Base-by-base conservation (phyloP, 108 stramenopile genomes). In the Fragilariopsis cylindrus region DNA sequence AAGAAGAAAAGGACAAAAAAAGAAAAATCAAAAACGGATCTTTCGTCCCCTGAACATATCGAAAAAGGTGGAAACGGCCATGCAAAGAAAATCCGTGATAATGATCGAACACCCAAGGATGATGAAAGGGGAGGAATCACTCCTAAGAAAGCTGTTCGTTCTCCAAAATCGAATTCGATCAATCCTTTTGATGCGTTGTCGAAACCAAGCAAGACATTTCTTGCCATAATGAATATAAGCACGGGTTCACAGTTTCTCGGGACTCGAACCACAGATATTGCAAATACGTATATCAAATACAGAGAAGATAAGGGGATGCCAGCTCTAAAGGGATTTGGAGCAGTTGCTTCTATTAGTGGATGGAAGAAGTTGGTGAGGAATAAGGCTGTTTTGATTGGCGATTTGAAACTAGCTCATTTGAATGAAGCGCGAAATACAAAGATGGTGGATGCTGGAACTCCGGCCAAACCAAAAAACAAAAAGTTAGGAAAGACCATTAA, bases 321-420 rank as follows among this genome's bases (percentile, higher is more conserved):
- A n/a, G 72, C 48, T 9, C 52, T 87, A 43, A 87, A 84, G 49
- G 87, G 87, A 8, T 50, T 74, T n/a, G 87, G 87, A 5, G 71
- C 83, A 8, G 84, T 84, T 45, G 82, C 87, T 19, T 79, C 81
- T 2, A 75, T 84, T 19, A 79, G 74, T 69, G 83, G 83, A 45
- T 87, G 86, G 86, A 87, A 87, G 50, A 80, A 77, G 5, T 57
- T 79, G 19, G 81, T 83, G 8, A 43, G 85, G 45, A 83, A 79
- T 13, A 68, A 68, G 67, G 67, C 67, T 68, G 67, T 44, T 49
- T 50, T 48, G 5, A n/a, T 68, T 6, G 67, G 67, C 12, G 67
- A 68, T n/a, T 39, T 19, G 19, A 39, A 48, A 13, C 48, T 68
- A 8, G 67, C 49, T 68, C 43, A 50, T n/a, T 8, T 68, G 5